Conservation (phyloP, 176 grass and related monocot species). For the sorghum (Sorghum bicolor) region DNA sequence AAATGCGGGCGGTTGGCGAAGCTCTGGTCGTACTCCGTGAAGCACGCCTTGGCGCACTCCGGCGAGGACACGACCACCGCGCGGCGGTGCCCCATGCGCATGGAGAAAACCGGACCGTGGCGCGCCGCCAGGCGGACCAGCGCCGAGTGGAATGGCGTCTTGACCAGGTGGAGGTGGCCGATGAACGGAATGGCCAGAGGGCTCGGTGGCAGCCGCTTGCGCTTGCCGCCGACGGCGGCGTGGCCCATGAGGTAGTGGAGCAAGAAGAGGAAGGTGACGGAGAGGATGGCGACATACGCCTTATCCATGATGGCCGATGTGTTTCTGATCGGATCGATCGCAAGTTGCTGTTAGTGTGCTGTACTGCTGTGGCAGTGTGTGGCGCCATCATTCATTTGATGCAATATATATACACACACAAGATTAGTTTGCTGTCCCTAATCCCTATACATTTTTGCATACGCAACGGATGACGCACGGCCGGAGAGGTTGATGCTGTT, state of each 20-base stretch:
- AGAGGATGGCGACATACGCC: conserved; percentile 17
- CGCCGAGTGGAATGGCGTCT: conserved; percentile 36
- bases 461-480: conserved; percentile 10
- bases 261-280: conserved; percentile 26
- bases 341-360: neutral
- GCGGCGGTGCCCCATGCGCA: conserved; percentile 44
- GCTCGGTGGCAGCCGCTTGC: conserved; percentile 31
- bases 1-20: conserved; percentile 57
- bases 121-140: conserved; percentile 28
- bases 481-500: neutral
- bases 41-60: conserved; percentile 25
- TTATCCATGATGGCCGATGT: neutral
- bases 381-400: neutral
- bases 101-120: conserved; percentile 38
- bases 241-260: conserved; percentile 27
- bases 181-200: conserved; percentile 40
- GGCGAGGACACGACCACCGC: conserved; percentile 50
- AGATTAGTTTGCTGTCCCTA: neutral
- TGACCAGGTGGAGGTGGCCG: conserved; percentile 61
- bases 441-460: neutral
- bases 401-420: neutral
- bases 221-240: neutral
- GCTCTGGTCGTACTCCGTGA: conserved; percentile 48
- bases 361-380: neutral
- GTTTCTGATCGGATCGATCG: neutral